Base-by-base conservation (phyloP, 2,329 filamentous ascomycete genomes). In the Aaosphaeria arxii region DNA sequence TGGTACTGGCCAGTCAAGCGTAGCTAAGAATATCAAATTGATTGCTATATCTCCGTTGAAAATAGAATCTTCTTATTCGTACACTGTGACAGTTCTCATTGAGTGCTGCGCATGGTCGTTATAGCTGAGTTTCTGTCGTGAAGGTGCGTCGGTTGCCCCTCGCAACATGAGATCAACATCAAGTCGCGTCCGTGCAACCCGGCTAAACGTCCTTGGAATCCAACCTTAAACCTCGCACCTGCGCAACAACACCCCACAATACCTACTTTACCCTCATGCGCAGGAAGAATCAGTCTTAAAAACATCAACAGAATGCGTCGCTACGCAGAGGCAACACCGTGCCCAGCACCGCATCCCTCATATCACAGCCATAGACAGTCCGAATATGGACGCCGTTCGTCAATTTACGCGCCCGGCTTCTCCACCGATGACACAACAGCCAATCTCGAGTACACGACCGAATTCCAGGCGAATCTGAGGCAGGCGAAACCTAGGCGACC, bases 381-480 rank as follows among this genome's bases (percentile, higher is more conserved):
- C 48, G 52, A 63, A 39, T 57, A 63, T 50, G 56, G 53, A 40
- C 58, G 50, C 30, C 57, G 51, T 31, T 53, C 58, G 40, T 64
- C 62, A 40, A 51, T 49, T 29, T 67, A 67, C 61, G 66, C 65
- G 61, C 60, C 61, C 30, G 57, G 51, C 50, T 66, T 68, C 53
- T 45, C 57, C 17, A 50, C 55, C 48, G 61, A 68, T 53, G 63
- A 64, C 50, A 51, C 50, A 17, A 71, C 68, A 0, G 56, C 64
- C 13, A 67, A 68, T 45, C 52, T 72, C 42, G 66, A 72, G 46
- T 72, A 69, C 52, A 72, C 70, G 9, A 70, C 63, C 33, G 65
- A 70, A 43, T 30, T 71, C 32, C 59, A 68, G 45, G 45, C 64
- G 5, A 53, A 54, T 9, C 42, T 64, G 28, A 53, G 57, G 38